A percentile compares a stretch with the other conserved stretches of the same genome.
phyloP scores from a whole-genome alignment of 116 monocot species.

The Papilionanthe hybrid region DNA sequence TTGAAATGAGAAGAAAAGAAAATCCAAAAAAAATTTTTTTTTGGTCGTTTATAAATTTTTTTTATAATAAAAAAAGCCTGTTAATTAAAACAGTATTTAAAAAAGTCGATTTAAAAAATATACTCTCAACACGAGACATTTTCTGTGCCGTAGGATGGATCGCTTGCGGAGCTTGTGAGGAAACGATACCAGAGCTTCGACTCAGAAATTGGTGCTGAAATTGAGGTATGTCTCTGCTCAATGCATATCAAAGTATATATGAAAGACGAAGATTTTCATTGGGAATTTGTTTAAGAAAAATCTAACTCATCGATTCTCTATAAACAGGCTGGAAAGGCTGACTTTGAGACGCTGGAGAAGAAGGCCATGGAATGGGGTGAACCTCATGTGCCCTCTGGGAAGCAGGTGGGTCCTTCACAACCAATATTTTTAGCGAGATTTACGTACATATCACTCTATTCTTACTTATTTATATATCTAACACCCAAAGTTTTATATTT shows the following conservation, averaged over 20 bases:
- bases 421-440: background rate
- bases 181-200: constrained; percentile 87
- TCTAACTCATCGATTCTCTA: background rate
- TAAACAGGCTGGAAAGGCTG: constrained; percentile 74
- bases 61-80: too few species aligned
- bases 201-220: constrained; percentile 62
- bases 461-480: too few species aligned
- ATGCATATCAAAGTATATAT: background rate
- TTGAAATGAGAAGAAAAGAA: too few species aligned
- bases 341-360: constrained; percentile 90
- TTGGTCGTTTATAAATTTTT: too few species aligned
- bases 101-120: too few species aligned
- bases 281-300: background rate
- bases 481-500: too few species aligned
- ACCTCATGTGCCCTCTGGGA: constrained; percentile 75
- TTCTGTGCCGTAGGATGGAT: constrained; percentile 56
- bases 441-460: too few species aligned
- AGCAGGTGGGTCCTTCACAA: constrained; percentile 50
- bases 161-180: constrained; percentile 59
- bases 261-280: background rate
- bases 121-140: too few species aligned
- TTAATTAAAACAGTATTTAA: too few species aligned
- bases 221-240: constrained; percentile 57
- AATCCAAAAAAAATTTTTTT: too few species aligned
- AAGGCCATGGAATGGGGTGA: constrained; percentile 87